A percentile compares a stretch with the other conserved stretches of the same genome.
These are phyloP conservation scores for Phytomonas serpens DNA, from an alignment of 208 protist genomes.

Conservation along the genomic window DNA sequence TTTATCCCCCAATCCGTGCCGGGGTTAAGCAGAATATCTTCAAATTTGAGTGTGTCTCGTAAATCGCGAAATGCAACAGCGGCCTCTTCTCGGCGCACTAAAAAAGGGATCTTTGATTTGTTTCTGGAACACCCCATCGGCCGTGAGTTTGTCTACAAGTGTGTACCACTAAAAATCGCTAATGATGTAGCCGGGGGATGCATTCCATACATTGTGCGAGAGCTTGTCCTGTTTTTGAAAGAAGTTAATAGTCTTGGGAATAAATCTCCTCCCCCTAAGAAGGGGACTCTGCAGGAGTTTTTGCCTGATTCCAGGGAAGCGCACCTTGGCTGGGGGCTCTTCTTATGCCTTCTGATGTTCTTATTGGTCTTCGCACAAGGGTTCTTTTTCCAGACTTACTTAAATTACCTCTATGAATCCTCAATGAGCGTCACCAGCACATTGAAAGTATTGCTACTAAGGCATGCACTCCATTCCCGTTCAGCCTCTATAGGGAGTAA, in stretches of 20 bases:
- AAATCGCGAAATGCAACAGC: background rate
- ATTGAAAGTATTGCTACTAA: conserved; percentile 52
- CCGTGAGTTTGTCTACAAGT: conserved; percentile 44
- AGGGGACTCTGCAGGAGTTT: conserved; percentile 1
- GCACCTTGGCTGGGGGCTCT: conserved; percentile 28
- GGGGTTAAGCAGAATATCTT: background rate
- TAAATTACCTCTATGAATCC: conserved; percentile 49
- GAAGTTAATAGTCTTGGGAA: conserved; percentile 21
- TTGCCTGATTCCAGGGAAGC: conserved; percentile 12
- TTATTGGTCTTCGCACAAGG: conserved; percentile 37
- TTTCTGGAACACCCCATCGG: conserved; percentile 61
- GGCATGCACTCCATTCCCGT: conserved; percentile 33
- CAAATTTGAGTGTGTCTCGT: background rate
- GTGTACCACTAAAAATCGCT: conserved; percentile 52
- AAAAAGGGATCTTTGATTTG: conserved; percentile 34
- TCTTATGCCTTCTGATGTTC: conserved; percentile 36
- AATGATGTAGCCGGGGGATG: conserved; percentile 44
- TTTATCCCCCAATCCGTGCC: conserved; percentile 23
- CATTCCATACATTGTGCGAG: conserved; percentile 33
- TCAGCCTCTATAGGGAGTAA: conserved; percentile 21
- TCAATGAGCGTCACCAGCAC: conserved; percentile 42
- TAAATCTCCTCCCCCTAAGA: conserved; percentile 1
- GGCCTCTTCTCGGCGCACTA: background rate
- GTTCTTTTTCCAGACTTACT: conserved; percentile 60
- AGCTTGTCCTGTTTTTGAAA: conserved; percentile 42